Percentiles rank a stretch among this genome's conserved stretches.
phyloP scores from a whole-genome alignment of 345 rosid species.

The Boechera retrofracta region DNA sequence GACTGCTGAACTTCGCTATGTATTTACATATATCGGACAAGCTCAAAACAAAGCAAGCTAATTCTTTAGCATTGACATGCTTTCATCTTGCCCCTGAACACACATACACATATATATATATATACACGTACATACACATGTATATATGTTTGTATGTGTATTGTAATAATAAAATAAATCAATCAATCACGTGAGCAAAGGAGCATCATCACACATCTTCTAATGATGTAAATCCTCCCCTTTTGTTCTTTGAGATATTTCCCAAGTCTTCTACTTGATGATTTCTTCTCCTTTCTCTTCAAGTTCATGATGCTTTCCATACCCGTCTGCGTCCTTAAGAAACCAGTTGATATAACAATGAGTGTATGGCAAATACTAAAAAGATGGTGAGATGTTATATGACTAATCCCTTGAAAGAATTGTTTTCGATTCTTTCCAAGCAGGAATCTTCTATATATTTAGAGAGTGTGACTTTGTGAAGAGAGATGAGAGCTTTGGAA shows the following conservation, averaged over 20 bases:
- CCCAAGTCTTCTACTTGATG: constrained; percentile 46
- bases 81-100: background rate
- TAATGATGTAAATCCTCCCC: constrained; percentile 46
- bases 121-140: constrained; percentile 9
- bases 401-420: background rate
- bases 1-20: constrained; percentile 13
- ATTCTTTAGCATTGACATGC: background rate
- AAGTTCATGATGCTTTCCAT: constrained; percentile 42
- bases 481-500: constrained; percentile 25
- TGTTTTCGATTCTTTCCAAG: constrained; percentile 13
- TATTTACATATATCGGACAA: constrained; percentile 19
- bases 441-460: constrained; percentile 19
- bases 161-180: background rate
- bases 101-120: background rate
- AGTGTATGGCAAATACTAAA: background rate
- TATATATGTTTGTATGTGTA: background rate
- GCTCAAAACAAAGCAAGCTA: constrained; percentile 12
- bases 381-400: background rate
- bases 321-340: background rate
- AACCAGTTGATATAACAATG: constrained; percentile 14
- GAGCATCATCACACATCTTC: constrained; percentile 47
- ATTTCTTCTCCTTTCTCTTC: constrained; percentile 44
- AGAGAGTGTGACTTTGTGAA: constrained; percentile 26
- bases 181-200: constrained; percentile 44
- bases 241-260: constrained; percentile 47